Evolutionary conservation across 1,139 yeast species (phyloP), one percentile per base, ranked within the genome.

Genomic region (Nakaseomyces kungkrabaensis): DNA sequence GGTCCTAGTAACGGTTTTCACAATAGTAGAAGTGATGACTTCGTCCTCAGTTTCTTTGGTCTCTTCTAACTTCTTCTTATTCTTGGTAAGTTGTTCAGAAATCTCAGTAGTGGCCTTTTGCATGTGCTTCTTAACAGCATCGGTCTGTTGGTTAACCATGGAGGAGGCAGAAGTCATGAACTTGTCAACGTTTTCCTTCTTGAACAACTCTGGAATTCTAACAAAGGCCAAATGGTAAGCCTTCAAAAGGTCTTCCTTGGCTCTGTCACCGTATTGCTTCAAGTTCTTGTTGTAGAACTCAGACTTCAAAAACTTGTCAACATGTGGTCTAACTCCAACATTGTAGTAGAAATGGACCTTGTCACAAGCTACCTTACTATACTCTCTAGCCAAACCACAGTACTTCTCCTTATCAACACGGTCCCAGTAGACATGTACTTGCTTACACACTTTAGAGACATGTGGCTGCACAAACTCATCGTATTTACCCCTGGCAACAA

Each of bases 321-420:
- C 32, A 36, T 40, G 44, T 8, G 55, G 56, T 40, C 46, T 50
- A 25, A 55, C 34, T 34, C 48, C 46, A 13, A 52, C 48, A n/a
- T 48, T 46, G 37, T 55, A 55, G 45, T 54, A 54, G 31, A 48
- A 48, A 37, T 36, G 31, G 9, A 46, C 38, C 45, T 48, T 52
- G 10, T 52, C 49, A 33, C 46, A 44, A 4, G 50, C 25, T 26
- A 34, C 24, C 29, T 13, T 7, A 29, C 34, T 36, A 11, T 41
- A 41, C 25, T 13, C 4, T 31, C 38, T 38, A 11, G 37, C 43
- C 37, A 52, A 4, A 11, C 37, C 33, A n/a, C 36, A 43, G 32
- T 40, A 43, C 5, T 51, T 44, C 51, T 53, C 49, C 24, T 46
- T 50, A 9, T 48, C 37, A 22, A 47, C 41, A 7, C 32, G 38